Evolutionary conservation across 306 rosid genomes (phyloP).

Genomic region (Cyclanthera cordifolia): DNA sequence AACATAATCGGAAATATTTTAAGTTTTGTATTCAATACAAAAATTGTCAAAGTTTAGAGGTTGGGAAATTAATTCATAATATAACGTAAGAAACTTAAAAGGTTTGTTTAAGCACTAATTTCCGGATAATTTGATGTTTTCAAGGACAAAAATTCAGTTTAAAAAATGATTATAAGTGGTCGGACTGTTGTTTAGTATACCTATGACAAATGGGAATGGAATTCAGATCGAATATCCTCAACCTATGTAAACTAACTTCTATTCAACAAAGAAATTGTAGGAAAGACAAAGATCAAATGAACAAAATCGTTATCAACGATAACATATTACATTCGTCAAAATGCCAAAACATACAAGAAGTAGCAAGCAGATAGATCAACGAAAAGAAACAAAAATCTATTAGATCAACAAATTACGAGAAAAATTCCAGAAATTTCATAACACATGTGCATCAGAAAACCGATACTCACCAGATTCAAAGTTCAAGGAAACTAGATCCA

Average conservation of each 20-base stretch:
- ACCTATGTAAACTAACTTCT: neutral
- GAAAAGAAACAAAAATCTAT: neutral
- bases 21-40: too few relatives aligned
- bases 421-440: neutral
- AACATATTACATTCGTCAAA: neutral
- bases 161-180: neutral
- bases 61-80: too few relatives aligned
- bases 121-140: too few relatives aligned
- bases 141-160: neutral
- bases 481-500: constrained; percentile 32
- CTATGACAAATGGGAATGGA: neutral
- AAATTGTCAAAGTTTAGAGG: too few relatives aligned
- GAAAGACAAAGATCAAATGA: neutral
- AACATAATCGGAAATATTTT: too few relatives aligned
- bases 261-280: neutral
- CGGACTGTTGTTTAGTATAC: neutral
- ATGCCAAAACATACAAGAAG: neutral
- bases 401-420: neutral
- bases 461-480: constrained; percentile 46
- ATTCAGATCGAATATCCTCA: neutral
- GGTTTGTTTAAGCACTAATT: neutral
- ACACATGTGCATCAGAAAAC: neutral
- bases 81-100: neutral
- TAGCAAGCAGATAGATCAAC: neutral
- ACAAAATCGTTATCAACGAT: neutral